Conservation (phyloP, 768 basidiomycete species). For the Hygrocybe coccinea region DNA sequence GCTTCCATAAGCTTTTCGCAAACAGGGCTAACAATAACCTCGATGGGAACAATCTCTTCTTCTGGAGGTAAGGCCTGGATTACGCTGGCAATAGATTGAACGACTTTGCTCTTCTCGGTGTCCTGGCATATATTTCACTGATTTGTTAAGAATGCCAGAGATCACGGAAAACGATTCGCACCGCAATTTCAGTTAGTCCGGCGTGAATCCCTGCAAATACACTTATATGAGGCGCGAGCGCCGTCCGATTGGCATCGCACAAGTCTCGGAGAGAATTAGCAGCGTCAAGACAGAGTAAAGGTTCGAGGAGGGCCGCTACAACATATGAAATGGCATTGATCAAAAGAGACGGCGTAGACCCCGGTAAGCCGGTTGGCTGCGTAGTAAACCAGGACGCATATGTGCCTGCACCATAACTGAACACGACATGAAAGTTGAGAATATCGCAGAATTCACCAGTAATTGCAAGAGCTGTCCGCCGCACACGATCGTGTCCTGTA, state of each 20-base stretch:
- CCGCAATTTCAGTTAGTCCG: conserved; percentile 67
- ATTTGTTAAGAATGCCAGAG: conserved; percentile 4
- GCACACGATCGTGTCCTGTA: conserved; percentile 56
- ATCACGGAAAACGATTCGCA: conserved; percentile 31
- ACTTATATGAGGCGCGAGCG: conserved; percentile 74
- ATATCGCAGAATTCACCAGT: conserved; percentile 49
- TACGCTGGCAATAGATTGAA: conserved; percentile 90
- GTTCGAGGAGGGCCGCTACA: conserved; percentile 64
- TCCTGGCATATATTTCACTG: conserved; percentile 41
- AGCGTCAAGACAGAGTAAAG: conserved; percentile 59
- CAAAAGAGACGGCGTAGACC: conserved; percentile 42
- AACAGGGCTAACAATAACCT: conserved; percentile 76
- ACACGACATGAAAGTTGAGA: neutral
- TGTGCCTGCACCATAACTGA: conserved; percentile 41
- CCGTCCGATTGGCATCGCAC: conserved; percentile 85
- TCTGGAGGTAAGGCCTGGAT: conserved; percentile 82
- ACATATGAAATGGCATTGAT: conserved; percentile 67
- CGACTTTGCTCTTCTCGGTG: conserved; percentile 82
- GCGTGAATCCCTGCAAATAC: conserved; percentile 84
- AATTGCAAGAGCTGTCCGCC: conserved; percentile 68
- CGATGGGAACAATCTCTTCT: conserved; percentile 73
- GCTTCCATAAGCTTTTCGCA: conserved; percentile 63
- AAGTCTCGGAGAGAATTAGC: conserved; percentile 80
- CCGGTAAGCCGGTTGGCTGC: conserved; percentile 25
- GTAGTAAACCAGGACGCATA: conserved; percentile 80